Base-by-base conservation (phyloP, 75 land plant species). In the Larix kaempferi region DNA sequence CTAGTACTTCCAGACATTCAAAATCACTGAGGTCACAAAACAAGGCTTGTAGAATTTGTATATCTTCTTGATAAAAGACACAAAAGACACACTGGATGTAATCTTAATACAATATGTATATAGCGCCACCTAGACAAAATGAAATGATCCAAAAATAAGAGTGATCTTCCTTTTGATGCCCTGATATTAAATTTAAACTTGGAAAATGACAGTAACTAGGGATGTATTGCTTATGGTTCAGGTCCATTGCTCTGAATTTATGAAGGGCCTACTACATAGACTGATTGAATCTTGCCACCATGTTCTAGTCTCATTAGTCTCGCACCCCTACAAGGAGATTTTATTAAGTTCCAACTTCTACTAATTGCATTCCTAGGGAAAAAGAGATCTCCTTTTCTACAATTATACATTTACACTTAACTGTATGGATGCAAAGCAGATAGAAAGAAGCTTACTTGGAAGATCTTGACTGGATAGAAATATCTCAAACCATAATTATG, bases 401-500 rank as follows among this genome's bases (percentile, higher is more conserved):
- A 65, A 77, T 64, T 17, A 58, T 39, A 7, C 2, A 33, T n/a
- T 16, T 14, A 64, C 37, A 21, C 61, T 11, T 60, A 76, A 52
- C 15, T 57, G 60, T 11, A 10, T 17, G 26, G 35, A 55, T 62
- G 52, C 3, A 41, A 75, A 17, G 21, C 64, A 82, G 15, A 8
- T 56, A 77, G 41, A 22, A 59, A 19, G 10, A 39, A 60, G 66
- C 77, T 67, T 84, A 97, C 99, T 89, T 94, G 56, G 93, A 95
- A 77, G 59, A 85, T 19, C 91, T 92, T 14, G 88, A 82, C 75
- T 89, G 93, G 4, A 92, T 86, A n/a, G 95, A 84, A 35, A 97
- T 87, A 76, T 94, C 96, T 71, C 99, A 83, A 73, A 97, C 93
- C 77, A 93, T 95, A 69, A 97, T 87, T 78, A 95, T 81, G 69